Conservation (phyloP, 768 basidiomycete genomes). For the Antrodiella citrinella region DNA sequence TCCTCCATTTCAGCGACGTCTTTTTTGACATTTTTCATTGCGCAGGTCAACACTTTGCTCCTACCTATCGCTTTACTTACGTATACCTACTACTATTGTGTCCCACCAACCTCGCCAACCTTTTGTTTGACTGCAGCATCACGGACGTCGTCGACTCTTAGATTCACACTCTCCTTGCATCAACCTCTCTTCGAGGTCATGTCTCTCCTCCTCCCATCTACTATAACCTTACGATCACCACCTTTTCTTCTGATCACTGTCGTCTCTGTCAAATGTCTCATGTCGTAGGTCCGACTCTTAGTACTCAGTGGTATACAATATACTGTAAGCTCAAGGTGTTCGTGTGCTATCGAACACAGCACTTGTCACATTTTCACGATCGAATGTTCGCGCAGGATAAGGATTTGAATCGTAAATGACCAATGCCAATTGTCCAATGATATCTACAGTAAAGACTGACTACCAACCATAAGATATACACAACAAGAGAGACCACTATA, state of each 20-base stretch:
- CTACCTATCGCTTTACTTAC: background rate
- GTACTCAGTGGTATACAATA: background rate
- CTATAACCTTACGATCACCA: background rate
- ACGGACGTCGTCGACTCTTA: no score
- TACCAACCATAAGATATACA: no score
- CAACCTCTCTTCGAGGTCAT: no score
- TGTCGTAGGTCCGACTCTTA: background rate
- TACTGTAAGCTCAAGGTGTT: background rate
- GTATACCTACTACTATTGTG: background rate
- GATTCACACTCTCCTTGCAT: background rate
- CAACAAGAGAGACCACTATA: no score
- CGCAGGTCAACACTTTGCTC: background rate
- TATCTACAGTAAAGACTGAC: no score
- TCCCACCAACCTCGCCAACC: background rate
- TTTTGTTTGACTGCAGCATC: no score
- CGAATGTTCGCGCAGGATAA: no score
- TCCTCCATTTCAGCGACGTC: background rate
- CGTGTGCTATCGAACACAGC: no score
- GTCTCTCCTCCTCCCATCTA: background rate
- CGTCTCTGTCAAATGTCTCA: background rate
- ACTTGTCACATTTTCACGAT: no score
- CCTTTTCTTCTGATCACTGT: background rate
- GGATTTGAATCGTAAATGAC: no score
- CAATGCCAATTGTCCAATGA: no score
- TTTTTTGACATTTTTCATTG: no score